Percentiles rank a stretch among this genome's conserved stretches.
Evolutionary conservation across 176 grass and related monocot genomes (phyloP).

Genomic region (Saccharum officinarum): DNA sequence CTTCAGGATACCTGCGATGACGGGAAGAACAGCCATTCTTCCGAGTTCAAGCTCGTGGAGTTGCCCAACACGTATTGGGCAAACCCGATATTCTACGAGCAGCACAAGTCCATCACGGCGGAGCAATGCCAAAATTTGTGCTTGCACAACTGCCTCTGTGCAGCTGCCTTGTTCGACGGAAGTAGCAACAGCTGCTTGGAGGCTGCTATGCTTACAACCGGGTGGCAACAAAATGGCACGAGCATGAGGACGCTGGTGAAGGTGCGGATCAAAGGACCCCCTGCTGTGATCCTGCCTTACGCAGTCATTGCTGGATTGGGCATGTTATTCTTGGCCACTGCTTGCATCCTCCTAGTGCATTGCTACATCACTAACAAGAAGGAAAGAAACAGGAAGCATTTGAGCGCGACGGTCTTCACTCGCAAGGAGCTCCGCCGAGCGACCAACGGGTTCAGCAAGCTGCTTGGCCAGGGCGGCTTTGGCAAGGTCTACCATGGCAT

Average conservation of each 20-base stretch:
- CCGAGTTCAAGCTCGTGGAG: background rate
- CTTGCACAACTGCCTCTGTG: background rate
- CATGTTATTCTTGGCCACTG: background rate
- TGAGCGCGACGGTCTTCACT: background rate
- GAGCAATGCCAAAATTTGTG: background rate
- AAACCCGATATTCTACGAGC: background rate
- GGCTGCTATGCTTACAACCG: background rate
- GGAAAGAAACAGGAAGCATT: background rate
- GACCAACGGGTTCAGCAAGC: constrained; percentile 35
- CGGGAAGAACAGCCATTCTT: background rate
- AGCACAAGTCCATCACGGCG: background rate
- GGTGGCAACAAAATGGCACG: background rate
- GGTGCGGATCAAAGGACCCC: background rate
- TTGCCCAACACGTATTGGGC: background rate
- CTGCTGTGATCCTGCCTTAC: background rate
- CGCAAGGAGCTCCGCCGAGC: background rate
- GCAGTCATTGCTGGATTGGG: background rate
- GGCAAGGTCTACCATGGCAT: constrained; percentile 17
- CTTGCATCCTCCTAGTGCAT: background rate
- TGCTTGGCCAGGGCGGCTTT: constrained; percentile 35
- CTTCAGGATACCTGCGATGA: background rate
- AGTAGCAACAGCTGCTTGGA: background rate
- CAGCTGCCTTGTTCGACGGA: background rate
- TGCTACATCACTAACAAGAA: background rate
- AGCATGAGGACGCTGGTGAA: background rate